Evolutionary conservation across 768 basidiomycete species (phyloP).

Genomic region (Leccinum olivaceopallidum): DNA sequence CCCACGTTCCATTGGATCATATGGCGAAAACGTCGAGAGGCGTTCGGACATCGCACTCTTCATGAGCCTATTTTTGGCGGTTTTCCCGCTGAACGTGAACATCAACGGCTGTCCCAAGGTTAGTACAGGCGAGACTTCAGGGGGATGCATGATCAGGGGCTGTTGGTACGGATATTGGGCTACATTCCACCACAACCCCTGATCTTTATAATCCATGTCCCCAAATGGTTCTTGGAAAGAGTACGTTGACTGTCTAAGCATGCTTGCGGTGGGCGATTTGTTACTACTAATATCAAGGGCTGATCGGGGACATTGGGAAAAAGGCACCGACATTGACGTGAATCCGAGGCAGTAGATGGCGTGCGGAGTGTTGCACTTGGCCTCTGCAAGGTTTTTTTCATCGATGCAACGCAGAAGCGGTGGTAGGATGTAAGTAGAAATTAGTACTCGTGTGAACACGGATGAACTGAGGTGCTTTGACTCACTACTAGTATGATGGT

Average conservation of each 20-base stretch:
- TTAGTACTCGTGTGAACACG: neutral
- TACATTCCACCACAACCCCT: slow-evolving; percentile 1
- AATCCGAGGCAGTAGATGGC: neutral
- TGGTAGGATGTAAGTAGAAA: neutral
- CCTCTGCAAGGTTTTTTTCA: neutral
- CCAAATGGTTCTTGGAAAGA: slow-evolving; percentile 14
- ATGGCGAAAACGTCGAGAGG: slow-evolving; percentile 34
- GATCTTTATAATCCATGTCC: slow-evolving; percentile 23
- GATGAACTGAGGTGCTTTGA: neutral
- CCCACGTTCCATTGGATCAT: slow-evolving; percentile 31
- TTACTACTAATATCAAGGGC: slow-evolving; percentile 6
- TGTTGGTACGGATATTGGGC: slow-evolving; percentile 18
- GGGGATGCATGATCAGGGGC: slow-evolving; percentile 15
- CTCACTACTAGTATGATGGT: slow-evolving; percentile 10
- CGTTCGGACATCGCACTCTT: slow-evolving; percentile 39
- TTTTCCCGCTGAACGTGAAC: slow-evolving; percentile 33
- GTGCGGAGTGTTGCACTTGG: neutral
- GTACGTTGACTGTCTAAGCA: slow-evolving; percentile 15
- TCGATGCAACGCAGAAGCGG: neutral
- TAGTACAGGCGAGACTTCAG: slow-evolving; percentile 18
- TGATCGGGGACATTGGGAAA: neutral
- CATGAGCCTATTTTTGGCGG: slow-evolving; percentile 33
- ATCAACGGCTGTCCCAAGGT: slow-evolving; percentile 27
- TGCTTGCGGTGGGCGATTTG: slow-evolving; percentile 8
- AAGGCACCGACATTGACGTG: slow-evolving; percentile 6